Evolutionary conservation across 495 filamentous ascomycete species (phyloP).

Genomic region (Penicillium samsonianum): DNA sequence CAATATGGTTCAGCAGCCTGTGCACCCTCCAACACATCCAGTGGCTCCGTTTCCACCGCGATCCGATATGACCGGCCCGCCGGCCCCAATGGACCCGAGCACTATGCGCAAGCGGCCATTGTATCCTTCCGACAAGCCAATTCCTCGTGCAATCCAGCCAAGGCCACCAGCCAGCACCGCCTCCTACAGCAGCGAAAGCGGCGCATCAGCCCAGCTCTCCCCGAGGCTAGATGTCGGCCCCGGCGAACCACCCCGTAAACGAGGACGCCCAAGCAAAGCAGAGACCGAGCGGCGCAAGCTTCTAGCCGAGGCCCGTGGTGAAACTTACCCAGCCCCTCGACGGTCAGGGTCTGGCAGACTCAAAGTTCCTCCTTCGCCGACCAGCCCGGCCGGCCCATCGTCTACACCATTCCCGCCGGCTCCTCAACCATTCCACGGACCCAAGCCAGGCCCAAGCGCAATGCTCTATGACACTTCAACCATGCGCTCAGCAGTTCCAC

Average conservation of each 20-base stretch:
- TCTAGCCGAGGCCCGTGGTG: conserved; percentile 54
- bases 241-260: conserved; percentile 55
- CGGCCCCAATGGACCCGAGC: conserved; percentile 29
- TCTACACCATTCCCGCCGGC: background rate
- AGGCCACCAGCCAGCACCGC: conserved; percentile 39
- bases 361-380: conserved; percentile 37
- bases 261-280: conserved; percentile 60
- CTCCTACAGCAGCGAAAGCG: conserved; percentile 43
- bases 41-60: conserved; percentile 19
- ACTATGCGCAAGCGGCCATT: conserved; percentile 40
- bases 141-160: conserved; percentile 46
- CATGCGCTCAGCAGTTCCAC: conserved; percentile 9
- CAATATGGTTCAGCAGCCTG: conserved; percentile 35
- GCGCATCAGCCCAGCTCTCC: conserved; percentile 41
- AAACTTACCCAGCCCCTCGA: conserved; percentile 48
- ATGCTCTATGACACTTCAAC: conserved; percentile 17
- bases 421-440: conserved; percentile 14
- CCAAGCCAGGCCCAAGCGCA: background rate
- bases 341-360: conserved; percentile 31
- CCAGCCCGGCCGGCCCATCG: conserved; percentile 26
- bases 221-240: conserved; percentile 30
- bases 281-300: conserved; percentile 54
- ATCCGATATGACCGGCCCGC: conserved; percentile 23
- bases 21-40: conserved; percentile 22
- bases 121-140: conserved; percentile 37